Evolutionary conservation across 805 yeast genomes (phyloP).

Genomic region (Zygosaccharomyces kombuchaensis): DNA sequence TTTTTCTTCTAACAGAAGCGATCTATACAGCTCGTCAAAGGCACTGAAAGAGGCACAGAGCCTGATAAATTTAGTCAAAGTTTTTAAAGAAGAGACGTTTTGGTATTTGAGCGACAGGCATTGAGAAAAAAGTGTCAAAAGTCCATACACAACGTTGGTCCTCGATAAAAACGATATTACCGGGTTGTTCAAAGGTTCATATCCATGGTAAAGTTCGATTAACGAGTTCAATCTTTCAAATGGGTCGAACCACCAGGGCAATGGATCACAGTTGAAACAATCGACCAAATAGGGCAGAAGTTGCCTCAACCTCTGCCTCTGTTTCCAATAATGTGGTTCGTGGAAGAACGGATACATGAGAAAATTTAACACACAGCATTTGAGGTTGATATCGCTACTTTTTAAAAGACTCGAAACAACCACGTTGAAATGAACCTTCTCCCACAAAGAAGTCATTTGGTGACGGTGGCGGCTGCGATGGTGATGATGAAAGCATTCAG

Average conservation of each 20-base stretch:
- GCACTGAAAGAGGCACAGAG: conserved; percentile 29
- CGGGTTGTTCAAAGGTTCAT: conserved; percentile 27
- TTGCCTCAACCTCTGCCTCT: conserved; percentile 16
- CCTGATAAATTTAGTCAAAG: conserved; percentile 24
- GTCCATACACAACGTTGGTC: conserved; percentile 24
- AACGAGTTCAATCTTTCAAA: conserved; percentile 22
- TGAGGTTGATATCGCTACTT: conserved; percentile 19
- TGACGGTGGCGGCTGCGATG: neutral
- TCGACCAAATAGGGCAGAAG: conserved; percentile 27
- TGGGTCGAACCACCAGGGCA: conserved; percentile 35
- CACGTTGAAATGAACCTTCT: conserved; percentile 15
- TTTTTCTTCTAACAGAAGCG: conserved; percentile 21
- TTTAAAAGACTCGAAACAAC: conserved; percentile 26
- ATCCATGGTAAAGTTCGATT: conserved; percentile 23
- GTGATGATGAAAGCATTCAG: neutral
- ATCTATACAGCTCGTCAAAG: conserved; percentile 27
- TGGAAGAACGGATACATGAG: conserved; percentile 18
- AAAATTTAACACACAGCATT: conserved; percentile 23
- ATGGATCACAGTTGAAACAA: conserved; percentile 20
- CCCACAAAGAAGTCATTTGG: conserved; percentile 12
- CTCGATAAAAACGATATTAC: conserved; percentile 23
- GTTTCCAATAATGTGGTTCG: conserved; percentile 11
- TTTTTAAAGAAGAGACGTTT: conserved; percentile 15
- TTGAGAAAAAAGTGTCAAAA: conserved; percentile 23
- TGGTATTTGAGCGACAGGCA: conserved; percentile 21